Percentiles rank a stretch among this genome's conserved stretches.
phyloP scores from a whole-genome alignment of 257 asterid genomes.

The Plectranthus barbatus region DNA sequence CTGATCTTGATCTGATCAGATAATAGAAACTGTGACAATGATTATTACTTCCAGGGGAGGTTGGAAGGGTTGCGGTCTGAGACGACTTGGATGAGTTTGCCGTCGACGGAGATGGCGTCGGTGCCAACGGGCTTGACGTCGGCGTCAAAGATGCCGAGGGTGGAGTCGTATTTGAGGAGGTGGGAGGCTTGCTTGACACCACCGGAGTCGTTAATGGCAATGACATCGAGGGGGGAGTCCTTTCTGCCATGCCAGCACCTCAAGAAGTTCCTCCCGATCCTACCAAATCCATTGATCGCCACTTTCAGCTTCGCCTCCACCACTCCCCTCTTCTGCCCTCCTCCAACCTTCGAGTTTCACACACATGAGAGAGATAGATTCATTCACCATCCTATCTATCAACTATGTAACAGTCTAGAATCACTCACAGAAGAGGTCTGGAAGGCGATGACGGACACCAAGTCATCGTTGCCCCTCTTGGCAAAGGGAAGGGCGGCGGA shows the following conservation, averaged over 20 bases:
- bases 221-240: slow-evolving; percentile 80
- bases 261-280: slow-evolving; percentile 93
- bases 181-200: slow-evolving; percentile 98
- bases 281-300: slow-evolving; percentile 86
- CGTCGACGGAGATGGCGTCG: slow-evolving; percentile 62
- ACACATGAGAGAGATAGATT: too few species aligned
- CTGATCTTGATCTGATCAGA: too few species aligned
- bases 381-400: background rate
- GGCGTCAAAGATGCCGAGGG: slow-evolving; percentile 88
- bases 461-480: slow-evolving; percentile 50
- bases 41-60: slow-evolving; percentile 53
- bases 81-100: slow-evolving; percentile 59
- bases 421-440: slow-evolving; percentile 76
- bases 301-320: slow-evolving; percentile 86
- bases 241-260: slow-evolving; percentile 93
- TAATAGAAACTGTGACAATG: too few species aligned
- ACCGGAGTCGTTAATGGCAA: slow-evolving; percentile 87
- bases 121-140: slow-evolving; percentile 72
- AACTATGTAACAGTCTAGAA: background rate
- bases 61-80: slow-evolving; percentile 50
- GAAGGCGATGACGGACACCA: slow-evolving; percentile 60
- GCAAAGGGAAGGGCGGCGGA: slow-evolving; percentile 49
- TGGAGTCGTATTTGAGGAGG: slow-evolving; percentile 95
- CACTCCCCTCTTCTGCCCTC: slow-evolving; percentile 56
- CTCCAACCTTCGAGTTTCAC: slow-evolving; percentile 51